phyloP scores from a whole-genome alignment of 352 stramenopile genomes.

The Globisporangium splendens region DNA sequence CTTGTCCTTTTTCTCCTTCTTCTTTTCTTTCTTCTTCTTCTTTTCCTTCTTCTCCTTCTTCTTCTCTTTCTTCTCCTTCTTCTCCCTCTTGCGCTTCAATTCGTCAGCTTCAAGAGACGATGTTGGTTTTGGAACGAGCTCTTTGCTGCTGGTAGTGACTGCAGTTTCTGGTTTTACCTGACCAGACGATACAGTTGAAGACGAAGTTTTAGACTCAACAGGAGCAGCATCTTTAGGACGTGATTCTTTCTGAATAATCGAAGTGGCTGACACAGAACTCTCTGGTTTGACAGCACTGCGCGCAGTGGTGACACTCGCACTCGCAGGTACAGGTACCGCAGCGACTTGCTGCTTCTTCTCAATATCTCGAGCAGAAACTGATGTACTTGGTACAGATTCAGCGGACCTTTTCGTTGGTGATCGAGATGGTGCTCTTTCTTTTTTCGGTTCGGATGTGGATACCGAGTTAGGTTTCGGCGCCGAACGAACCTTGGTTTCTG shows the following conservation, averaged over 20 bases:
- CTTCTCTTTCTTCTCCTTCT: conserved; percentile 65
- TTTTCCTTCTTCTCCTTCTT: conserved; percentile 72
- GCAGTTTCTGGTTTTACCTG: neutral
- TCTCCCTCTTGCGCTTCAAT: conserved; percentile 47
- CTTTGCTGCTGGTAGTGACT: conserved; percentile 4
- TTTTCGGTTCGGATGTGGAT: neutral
- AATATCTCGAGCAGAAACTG: neutral
- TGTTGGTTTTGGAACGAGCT: neutral
- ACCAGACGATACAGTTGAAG: neutral
- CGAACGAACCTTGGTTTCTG: conserved; percentile 3
- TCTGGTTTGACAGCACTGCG: conserved; percentile 7
- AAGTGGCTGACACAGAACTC: neutral
- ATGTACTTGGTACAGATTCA: conserved; percentile 15
- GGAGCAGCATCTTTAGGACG: neutral
- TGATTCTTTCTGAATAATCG: no score
- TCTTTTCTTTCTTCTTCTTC: conserved; percentile 50
- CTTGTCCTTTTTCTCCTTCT: conserved; percentile 59
- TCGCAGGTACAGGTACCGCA: neutral
- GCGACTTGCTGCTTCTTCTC: neutral
- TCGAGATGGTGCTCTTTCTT: conserved; percentile 6
- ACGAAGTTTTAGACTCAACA: neutral
- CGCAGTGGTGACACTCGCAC: neutral
- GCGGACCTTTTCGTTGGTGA: conserved; percentile 24
- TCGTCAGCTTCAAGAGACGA: conserved; percentile 10
- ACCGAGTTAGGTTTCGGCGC: neutral